Base-by-base conservation (phyloP, 1,284 basidiomycete genomes). In the Inonotus hispidus region DNA sequence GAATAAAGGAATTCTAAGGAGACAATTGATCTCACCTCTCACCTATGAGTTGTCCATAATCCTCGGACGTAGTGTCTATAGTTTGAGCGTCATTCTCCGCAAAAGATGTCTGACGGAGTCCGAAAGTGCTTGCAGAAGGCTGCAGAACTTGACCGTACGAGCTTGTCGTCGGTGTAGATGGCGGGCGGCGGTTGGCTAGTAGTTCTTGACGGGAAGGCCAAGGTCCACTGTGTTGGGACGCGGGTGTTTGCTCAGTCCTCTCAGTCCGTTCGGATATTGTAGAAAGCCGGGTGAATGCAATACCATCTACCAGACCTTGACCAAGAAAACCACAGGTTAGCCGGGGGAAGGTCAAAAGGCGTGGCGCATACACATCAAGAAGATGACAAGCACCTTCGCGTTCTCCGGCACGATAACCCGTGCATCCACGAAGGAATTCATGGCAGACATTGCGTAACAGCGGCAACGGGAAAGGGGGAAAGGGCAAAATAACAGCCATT, bases 11-110 rank as follows among this genome's bases (percentile, higher is more conserved):
- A 38, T 27, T 45, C n/a, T 27, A 16, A 41, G 19, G 23, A 13
- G 23, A 13, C 8, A 25, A 3, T 19, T 14, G 43, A 35, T 71
- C 81, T 64, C 65, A 82, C 87, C 81, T 71, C 81, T 64, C 65
- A 82, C 87, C 81, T 54, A 89, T 74, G 21, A 82, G 69, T 63
- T 81, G 76, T 1, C 86, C 87, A 66, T 88, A 89, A 8, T 86
- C 85, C 1, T 58, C 57, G 19, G 84, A 83, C 1, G 74, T 77
- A 13, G 77, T 74, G 56, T 79, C 78, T 4, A 74, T 76, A 38
- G 75, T 76, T 37, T 29, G 55, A 14, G 27, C 46, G n/a, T 57
- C 47, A 32, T 29, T 49, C 3, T 21, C 49, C 27, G 16, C 37
- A 3, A 16, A 14, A n/a, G 37, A 25, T 27, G 45, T 62, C 21